Conservation (phyloP, 495 filamentous ascomycete species). For the Lichenothelia convexa region DNA sequence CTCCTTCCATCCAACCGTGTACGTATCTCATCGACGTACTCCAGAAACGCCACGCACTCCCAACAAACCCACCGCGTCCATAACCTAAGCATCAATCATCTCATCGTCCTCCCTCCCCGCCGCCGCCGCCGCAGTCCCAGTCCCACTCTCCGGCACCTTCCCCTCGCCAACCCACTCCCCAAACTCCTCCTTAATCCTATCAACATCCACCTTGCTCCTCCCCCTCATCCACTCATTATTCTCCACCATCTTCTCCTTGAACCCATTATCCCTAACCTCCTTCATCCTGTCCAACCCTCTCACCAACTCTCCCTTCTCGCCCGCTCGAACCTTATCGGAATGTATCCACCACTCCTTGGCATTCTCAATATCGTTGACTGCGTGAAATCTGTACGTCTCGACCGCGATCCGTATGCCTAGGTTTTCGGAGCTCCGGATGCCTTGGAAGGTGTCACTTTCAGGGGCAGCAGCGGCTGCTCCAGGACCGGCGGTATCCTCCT, state of each 20-base stretch:
- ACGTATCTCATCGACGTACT: too few relatives aligned
- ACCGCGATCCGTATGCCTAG: constrained; percentile 62
- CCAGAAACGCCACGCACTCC: too few relatives aligned
- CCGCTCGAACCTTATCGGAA: constrained; percentile 1
- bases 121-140: neutral
- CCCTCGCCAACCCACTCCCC: constrained; percentile 1
- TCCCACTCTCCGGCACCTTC: neutral
- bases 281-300: constrained; percentile 27
- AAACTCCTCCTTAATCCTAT: constrained; percentile 45
- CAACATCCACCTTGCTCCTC: constrained; percentile 50
- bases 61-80: too few relatives aligned
- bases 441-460: constrained; percentile 29
- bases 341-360: constrained; percentile 43
- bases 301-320: constrained; percentile 2
- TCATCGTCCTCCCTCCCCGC: constrained; percentile 1
- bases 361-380: constrained; percentile 46
- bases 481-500: constrained; percentile 1
- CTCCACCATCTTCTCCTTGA: constrained; percentile 53
- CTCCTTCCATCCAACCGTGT: too few relatives aligned
- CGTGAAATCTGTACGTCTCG: constrained; percentile 65
- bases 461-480: constrained; percentile 25
- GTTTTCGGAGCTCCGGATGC: constrained; percentile 39
- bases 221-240: constrained; percentile 63
- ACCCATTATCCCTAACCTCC: constrained; percentile 33
- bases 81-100: constrained; percentile 1